Base-by-base conservation (phyloP, 208 protist genomes). In the Acanthamoeba culbertsoni region DNA sequence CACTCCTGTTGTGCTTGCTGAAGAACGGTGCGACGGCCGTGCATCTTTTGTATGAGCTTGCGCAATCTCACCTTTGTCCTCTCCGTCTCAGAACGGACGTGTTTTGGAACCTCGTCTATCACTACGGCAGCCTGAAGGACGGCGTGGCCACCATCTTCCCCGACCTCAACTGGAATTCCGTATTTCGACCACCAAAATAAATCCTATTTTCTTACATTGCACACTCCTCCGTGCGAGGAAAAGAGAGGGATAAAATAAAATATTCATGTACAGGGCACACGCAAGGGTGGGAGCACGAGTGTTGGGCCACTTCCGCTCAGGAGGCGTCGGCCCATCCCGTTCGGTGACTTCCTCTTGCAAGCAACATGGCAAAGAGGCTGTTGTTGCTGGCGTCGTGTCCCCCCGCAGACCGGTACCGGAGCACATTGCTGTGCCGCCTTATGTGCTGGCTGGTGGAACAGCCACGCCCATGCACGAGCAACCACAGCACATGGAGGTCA, bases 141-240 rank as follows among this genome's bases (percentile, higher is more conserved):
- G 71, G n/a, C 16, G 71, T 82, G 28, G 45, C 42, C 71, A 82
- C 42, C 43, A 82, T 82, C 71, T 82, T 82, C 71, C 71, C 71
- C 40, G 46, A 10, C 68, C 68, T 77, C 68, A 77, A 77, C 68
- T 77, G 68, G 68, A 77, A 77, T 26, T 31, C 35, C n/a, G 68
- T 77, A 1, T 77, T 77, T 18, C 68, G 68, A 10, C 63, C 63
- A 6, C 31, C 28, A n/a, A n/a, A n/a, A n/a, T n/a, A n/a, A n/a
- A n/a, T n/a, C n/a, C n/a, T n/a, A n/a, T n/a, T n/a, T n/a, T n/a
- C n/a, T n/a, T n/a, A n/a, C n/a, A n/a, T n/a, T n/a, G n/a, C n/a
- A n/a, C n/a, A n/a, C n/a, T n/a, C n/a, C n/a, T n/a, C n/a, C n/a
- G n/a, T n/a, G n/a, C n/a, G n/a, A n/a, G n/a, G n/a, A n/a, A n/a